Evolutionary conservation across 345 rosid species (phyloP).

Genomic region (Cardamine resedifolia): DNA sequence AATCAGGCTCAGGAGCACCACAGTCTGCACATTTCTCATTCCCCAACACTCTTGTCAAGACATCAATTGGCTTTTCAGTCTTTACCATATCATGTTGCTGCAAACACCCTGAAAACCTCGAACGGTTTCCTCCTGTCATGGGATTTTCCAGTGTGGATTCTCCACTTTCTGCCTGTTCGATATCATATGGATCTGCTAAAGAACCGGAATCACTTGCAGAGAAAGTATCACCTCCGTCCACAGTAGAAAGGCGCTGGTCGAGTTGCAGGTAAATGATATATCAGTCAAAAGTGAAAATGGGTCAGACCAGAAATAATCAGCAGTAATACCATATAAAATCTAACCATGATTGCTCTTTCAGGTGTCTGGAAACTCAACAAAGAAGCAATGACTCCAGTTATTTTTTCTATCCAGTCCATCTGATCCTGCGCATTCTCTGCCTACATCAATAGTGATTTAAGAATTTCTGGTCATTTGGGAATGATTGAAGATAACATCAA

Average conservation of each 20-base stretch:
- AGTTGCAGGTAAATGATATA: slow-evolving; percentile 19
- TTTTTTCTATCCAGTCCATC: slow-evolving; percentile 85
- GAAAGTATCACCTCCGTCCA: slow-evolving; percentile 47
- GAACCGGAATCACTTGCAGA: slow-evolving; percentile 51
- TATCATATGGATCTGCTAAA: slow-evolving; percentile 45
- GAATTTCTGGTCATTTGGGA: background rate
- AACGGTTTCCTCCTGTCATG: slow-evolving; percentile 45
- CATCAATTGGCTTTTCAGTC: slow-evolving; percentile 62
- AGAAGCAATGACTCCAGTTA: slow-evolving; percentile 73
- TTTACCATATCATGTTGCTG: slow-evolving; percentile 46
- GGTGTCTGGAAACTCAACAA: slow-evolving; percentile 63
- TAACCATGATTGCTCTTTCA: slow-evolving; percentile 52
- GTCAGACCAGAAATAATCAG: slow-evolving; percentile 22
- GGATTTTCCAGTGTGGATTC: slow-evolving; percentile 40
- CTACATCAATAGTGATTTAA: slow-evolving; percentile 42
- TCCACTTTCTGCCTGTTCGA: slow-evolving; percentile 44
- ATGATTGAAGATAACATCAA: background rate
- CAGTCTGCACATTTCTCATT: slow-evolving; percentile 81
- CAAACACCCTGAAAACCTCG: slow-evolving; percentile 45
- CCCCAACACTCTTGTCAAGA: slow-evolving; percentile 60
- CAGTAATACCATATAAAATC: background rate
- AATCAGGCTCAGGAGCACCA: slow-evolving; percentile 77
- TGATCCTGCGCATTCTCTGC: slow-evolving; percentile 83
- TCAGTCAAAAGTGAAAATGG: background rate
- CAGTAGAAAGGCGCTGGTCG: slow-evolving; percentile 50